These are phyloP conservation scores for Pichia eremophila DNA, from an alignment of 805 yeast species.

Conservation along the genomic window DNA sequence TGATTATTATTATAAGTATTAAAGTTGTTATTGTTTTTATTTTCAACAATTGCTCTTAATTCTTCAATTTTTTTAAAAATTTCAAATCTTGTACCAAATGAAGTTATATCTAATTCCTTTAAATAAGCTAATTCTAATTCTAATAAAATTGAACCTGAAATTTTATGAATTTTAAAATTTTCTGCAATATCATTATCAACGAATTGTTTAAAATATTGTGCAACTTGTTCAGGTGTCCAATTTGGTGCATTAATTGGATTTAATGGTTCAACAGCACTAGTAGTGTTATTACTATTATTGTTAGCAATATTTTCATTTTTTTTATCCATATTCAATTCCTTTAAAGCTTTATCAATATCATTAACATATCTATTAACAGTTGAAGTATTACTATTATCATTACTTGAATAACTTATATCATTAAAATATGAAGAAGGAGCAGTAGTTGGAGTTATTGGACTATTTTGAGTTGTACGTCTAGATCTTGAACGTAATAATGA, in stretches of 20 bases:
- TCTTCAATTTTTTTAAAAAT: conserved; percentile 82
- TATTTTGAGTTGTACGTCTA: conserved; percentile 33
- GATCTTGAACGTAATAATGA: conserved; percentile 49
- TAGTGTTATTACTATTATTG: too few relatives aligned
- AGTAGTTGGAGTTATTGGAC: conserved; percentile 17
- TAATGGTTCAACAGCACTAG: conserved; percentile 16
- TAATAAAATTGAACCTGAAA: conserved; percentile 76
- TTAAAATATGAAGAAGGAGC: conserved; percentile 6
- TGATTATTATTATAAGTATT: background rate
- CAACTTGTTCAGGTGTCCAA: conserved; percentile 87
- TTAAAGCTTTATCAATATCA: conserved; percentile 66
- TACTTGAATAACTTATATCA: background rate
- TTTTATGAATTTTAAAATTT: conserved; percentile 78
- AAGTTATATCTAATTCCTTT: conserved; percentile 83
- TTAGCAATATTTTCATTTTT: background rate
- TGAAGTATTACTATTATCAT: background rate
- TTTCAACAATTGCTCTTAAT: conserved; percentile 29
- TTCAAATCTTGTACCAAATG: conserved; percentile 94
- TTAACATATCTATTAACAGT: conserved; percentile 38
- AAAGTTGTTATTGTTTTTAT: background rate
- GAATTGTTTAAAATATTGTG: conserved; percentile 58
- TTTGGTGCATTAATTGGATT: conserved; percentile 39
- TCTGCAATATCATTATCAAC: conserved; percentile 69
- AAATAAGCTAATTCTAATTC: conserved; percentile 79
- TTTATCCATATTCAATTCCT: conserved; percentile 38